Evolutionary conservation across 2,329 filamentous ascomycete genomes (phyloP).

Genomic region (Amylocarpus encephaloides): DNA sequence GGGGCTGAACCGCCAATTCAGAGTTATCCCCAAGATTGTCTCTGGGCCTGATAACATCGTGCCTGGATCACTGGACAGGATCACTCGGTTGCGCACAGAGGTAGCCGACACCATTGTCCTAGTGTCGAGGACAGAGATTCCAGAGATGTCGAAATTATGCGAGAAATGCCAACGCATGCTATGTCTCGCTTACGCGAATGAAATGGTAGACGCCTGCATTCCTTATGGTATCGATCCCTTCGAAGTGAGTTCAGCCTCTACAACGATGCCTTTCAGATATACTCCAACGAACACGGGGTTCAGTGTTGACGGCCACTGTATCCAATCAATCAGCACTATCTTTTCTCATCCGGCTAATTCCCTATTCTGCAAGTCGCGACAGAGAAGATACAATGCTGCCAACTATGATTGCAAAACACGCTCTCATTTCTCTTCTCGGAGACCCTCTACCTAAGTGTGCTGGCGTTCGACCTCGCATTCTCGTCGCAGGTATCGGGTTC

Average conservation of each 20-base stretch:
- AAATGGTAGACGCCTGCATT: slow-evolving; percentile 48
- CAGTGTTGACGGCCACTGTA: slow-evolving; percentile 51
- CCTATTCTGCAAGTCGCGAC: slow-evolving; percentile 36
- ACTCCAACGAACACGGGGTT: slow-evolving; percentile 41
- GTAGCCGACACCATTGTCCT: slow-evolving; percentile 43
- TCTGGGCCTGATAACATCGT: slow-evolving; percentile 44
- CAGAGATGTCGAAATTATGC: slow-evolving; percentile 53
- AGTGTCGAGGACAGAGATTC: slow-evolving; percentile 47
- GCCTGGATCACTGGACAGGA: slow-evolving; percentile 39
- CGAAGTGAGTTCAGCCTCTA: slow-evolving; percentile 44
- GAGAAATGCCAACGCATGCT: slow-evolving; percentile 53
- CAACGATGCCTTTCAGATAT: slow-evolving; percentile 49
- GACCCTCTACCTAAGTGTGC: not conserved
- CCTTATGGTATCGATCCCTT: slow-evolving; percentile 42
- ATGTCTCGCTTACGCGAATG: slow-evolving; percentile 48
- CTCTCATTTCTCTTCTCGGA: not conserved
- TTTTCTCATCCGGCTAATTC: slow-evolving; percentile 42
- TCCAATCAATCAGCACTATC: slow-evolving; percentile 49
- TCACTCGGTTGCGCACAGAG: slow-evolving; percentile 39
- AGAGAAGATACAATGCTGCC: slow-evolving; percentile 6
- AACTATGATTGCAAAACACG: not conserved
- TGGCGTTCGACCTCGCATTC: not conserved
- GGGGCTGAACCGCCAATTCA: slow-evolving; percentile 36
- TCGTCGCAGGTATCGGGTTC: slow-evolving; percentile 13
- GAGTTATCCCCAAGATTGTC: slow-evolving; percentile 46